These are phyloP conservation scores for Rhinocladiella mackenziei DNA, from an alignment of 2,329 filamentous ascomycete species.

Conservation along the genomic window DNA sequence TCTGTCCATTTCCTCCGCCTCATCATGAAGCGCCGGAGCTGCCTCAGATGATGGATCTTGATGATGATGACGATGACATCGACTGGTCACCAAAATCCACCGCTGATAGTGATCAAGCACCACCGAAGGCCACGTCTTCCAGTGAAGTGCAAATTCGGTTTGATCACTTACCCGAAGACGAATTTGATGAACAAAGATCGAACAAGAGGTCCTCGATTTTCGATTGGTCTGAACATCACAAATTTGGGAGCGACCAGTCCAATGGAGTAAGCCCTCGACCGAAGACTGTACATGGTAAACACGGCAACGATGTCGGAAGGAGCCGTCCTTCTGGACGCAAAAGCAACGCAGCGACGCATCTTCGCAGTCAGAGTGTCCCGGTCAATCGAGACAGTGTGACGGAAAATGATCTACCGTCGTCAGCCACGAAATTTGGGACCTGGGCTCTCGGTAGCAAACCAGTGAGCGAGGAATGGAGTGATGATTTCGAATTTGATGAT, in stretches of 20 bases:
- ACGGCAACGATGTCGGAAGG: slow-evolving; percentile 52
- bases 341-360: slow-evolving; percentile 56
- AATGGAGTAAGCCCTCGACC: slow-evolving; percentile 54
- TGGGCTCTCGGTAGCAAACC: slow-evolving; percentile 65
- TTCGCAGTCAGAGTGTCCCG: slow-evolving; percentile 64
- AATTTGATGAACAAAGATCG: slow-evolving; percentile 33
- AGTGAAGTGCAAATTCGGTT: slow-evolving; percentile 13
- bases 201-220: slow-evolving; percentile 54
- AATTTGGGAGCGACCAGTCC: slow-evolving; percentile 49
- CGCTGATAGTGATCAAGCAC: not conserved
- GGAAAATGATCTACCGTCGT: slow-evolving; percentile 48
- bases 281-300: slow-evolving; percentile 61
- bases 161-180: slow-evolving; percentile 18
- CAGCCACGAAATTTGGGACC: slow-evolving; percentile 58
- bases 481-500: slow-evolving; percentile 63
- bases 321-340: slow-evolving; percentile 57
- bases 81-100: slow-evolving; percentile 26
- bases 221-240: slow-evolving; percentile 61
- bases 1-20: slow-evolving; percentile 5
- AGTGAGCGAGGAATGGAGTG: slow-evolving; percentile 65
- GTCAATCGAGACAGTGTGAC: slow-evolving; percentile 50
- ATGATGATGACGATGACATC: slow-evolving; percentile 23
- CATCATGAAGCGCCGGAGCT: slow-evolving; percentile 19
- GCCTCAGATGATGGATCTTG: slow-evolving; percentile 19
- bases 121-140: not conserved